Base-by-base conservation (phyloP, 352 stramenopile genomes). In the Pythium insidiosum region DNA sequence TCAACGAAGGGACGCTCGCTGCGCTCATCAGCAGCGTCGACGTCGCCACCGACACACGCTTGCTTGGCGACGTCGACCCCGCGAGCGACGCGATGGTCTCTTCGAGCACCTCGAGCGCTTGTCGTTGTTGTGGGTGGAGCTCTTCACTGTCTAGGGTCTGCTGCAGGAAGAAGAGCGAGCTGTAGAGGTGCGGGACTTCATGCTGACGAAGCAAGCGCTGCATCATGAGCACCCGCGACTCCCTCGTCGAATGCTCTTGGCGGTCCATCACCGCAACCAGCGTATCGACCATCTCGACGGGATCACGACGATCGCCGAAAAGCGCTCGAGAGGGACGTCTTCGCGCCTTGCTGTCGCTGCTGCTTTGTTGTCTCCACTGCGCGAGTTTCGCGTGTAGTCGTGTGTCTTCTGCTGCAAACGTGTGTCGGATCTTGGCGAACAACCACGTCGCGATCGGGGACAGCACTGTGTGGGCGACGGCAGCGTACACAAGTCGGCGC, bases 361-460 rank as follows among this genome's bases (percentile, higher is more conserved):
- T n/a, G n/a, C n/a, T n/a, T n/a, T n/a, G n/a, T n/a, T n/a, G n/a
- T n/a, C n/a, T 11, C 31, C 22, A 50, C 23, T 39, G 16, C n/a
- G 33, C 16, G 2, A 60, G 15, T 5, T 45, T 33, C 5, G 22
- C 15, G 6, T 11, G 18, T 2, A 61, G 1, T 4, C 47, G 46
- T 19, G 24, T 20, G 30, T 61, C 53, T 33, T 61, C 53, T 0
- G 47, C 42, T 24, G 15, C 26, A 11, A 61, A 53, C 6, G 53
- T 18, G 24, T 56, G 47, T 11, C 43, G 41, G 10, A 56, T 16
- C 39, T 61, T 61, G 2, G 53, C 43, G 31, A 49, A 56, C 6
- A 61, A 39, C 53, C 53, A 61, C 11, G 47, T 56, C 12, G 46
- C 34, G 15, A 61, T 53, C 5, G 53, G 53, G 11, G 20, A 19